These are phyloP conservation scores for Monocercomonoides exilis DNA, from an alignment of 78 protist species.

Conservation along the genomic window DNA sequence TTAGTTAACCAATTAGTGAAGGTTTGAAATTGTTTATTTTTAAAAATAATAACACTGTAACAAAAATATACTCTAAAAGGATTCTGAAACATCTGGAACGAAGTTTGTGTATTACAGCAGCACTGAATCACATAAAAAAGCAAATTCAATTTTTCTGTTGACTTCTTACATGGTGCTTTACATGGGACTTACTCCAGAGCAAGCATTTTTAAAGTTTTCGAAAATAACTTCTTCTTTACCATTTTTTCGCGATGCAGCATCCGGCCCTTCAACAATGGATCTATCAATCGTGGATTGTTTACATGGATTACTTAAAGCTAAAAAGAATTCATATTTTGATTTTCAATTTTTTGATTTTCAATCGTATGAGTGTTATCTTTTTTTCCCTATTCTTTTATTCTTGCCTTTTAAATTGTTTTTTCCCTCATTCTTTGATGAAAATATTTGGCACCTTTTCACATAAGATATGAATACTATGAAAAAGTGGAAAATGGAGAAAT, in stretches of 20 bases:
- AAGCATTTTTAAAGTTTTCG: constrained; percentile 18
- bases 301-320: constrained; percentile 38
- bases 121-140: not conserved
- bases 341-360: constrained; percentile 23
- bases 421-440: too few species aligned
- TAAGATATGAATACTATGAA: constrained; percentile 46
- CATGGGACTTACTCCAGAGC: constrained; percentile 24
- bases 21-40: not conserved
- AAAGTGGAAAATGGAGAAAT: constrained; percentile 73
- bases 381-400: too few species aligned
- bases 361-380: too few species aligned
- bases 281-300: constrained; percentile 35
- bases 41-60: too few species aligned
- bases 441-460: too few species aligned
- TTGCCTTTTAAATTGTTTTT: too few species aligned
- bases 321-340: constrained; percentile 17
- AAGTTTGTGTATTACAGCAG: not conserved
- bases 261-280: constrained; percentile 36
- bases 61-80: too few species aligned
- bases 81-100: too few species aligned
- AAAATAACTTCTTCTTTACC: constrained; percentile 23
- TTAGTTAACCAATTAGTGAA: not conserved
- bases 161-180: not conserved
- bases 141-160: constrained; percentile 11
- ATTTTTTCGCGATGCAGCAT: constrained; percentile 69